phyloP scores from a whole-genome alignment of 495 filamentous ascomycete genomes.

The Talaromyces borbonicus region DNA sequence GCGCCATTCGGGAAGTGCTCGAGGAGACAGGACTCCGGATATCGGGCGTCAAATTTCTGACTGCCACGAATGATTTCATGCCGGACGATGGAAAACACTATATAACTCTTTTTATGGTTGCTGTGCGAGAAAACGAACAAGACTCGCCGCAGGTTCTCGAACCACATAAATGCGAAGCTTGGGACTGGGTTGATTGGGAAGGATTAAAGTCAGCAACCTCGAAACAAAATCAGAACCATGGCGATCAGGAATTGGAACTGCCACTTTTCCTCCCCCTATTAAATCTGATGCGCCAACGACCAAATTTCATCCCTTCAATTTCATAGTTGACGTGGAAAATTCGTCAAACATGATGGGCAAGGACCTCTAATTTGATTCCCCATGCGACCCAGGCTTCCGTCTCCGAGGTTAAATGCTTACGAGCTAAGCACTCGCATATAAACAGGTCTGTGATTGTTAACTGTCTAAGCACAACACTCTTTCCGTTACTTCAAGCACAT shows the following conservation, averaged over 20 bases:
- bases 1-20: slow-evolving; percentile 52
- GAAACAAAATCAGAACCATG: slow-evolving; percentile 19
- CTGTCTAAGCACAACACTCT: too few species aligned
- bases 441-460: too few species aligned
- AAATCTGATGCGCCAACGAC: slow-evolving; percentile 41
- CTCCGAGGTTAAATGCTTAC: too few species aligned
- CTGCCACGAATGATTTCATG: slow-evolving; percentile 53
- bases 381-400: too few species aligned
- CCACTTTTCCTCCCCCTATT: slow-evolving; percentile 47
- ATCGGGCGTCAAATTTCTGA: slow-evolving; percentile 34
- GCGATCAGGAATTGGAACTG: slow-evolving; percentile 17
- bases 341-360: too few species aligned
- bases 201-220: slow-evolving; percentile 17
- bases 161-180: slow-evolving; percentile 55
- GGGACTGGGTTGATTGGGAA: slow-evolving; percentile 51
- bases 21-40: slow-evolving; percentile 58
- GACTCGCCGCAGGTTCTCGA: slow-evolving; percentile 42
- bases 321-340: not conserved
- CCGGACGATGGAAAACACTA: slow-evolving; percentile 46
- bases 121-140: slow-evolving; percentile 25
- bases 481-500: too few species aligned
- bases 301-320: slow-evolving; percentile 9
- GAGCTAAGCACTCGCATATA: too few species aligned
- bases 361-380: too few species aligned
- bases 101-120: slow-evolving; percentile 52